Conservation (phyloP, 352 stramenopile species). For the Globisporangium cederbergense region DNA sequence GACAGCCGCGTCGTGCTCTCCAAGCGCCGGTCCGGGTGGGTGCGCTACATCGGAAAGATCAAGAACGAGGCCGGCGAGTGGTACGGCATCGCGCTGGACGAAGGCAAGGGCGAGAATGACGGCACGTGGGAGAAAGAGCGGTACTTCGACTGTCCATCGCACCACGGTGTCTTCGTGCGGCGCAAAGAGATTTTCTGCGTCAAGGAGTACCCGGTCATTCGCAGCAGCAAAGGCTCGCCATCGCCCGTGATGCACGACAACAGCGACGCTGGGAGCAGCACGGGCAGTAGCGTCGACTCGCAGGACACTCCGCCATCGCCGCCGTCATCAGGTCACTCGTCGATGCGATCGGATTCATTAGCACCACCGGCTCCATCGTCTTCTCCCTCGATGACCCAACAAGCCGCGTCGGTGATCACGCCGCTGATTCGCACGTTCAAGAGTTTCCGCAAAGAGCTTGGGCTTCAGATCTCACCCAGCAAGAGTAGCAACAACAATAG, state of each 20-base stretch:
- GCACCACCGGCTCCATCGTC: not conserved
- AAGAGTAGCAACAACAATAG: slow-evolving; percentile 12
- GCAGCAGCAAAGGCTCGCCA: slow-evolving; percentile 38
- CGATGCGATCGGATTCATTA: not conserved
- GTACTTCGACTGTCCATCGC: slow-evolving; percentile 48
- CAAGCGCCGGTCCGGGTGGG: slow-evolving; percentile 41
- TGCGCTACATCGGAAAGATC: slow-evolving; percentile 65
- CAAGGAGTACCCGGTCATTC: slow-evolving; percentile 29
- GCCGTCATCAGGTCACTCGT: not conserved
- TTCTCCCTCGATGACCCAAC: slow-evolving; percentile 6
- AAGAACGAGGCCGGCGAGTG: slow-evolving; percentile 53
- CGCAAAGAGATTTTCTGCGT: slow-evolving; percentile 56
- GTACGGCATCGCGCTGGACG: slow-evolving; percentile 64
- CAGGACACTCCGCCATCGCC: slow-evolving; percentile 12
- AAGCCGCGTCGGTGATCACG: slow-evolving; percentile 16
- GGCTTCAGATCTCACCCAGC: slow-evolving; percentile 20
- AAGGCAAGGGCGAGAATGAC: slow-evolving; percentile 58
- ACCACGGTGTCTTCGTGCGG: slow-evolving; percentile 59
- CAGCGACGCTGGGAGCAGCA: slow-evolving; percentile 41
- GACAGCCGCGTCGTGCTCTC: slow-evolving; percentile 58
- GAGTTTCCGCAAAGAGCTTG: slow-evolving; percentile 49
- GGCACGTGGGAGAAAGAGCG: slow-evolving; percentile 42
- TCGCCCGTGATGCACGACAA: slow-evolving; percentile 37
- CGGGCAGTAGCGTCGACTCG: slow-evolving; percentile 28
- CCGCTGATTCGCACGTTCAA: slow-evolving; percentile 60